These are phyloP conservation scores for Nemophila menziesii DNA, from an alignment of 257 asterid genomes.

Conservation along the genomic window DNA sequence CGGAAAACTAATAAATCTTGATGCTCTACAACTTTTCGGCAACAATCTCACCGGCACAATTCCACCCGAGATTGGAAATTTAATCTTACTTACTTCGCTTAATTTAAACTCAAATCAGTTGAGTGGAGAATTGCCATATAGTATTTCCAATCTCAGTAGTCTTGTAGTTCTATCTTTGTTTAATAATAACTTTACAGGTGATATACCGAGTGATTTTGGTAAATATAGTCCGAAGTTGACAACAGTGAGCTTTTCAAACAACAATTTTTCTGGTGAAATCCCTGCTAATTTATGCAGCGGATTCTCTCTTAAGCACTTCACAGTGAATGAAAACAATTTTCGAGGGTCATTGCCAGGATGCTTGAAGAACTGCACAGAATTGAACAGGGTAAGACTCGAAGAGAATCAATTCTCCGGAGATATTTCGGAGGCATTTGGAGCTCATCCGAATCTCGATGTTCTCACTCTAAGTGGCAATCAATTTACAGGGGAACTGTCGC, in stretches of 20 bases:
- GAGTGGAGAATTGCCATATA: constrained; percentile 49
- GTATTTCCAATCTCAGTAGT: constrained; percentile 33
- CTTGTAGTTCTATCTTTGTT: constrained; percentile 27
- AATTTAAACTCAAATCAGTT: constrained; percentile 39
- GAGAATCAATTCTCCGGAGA: constrained; percentile 1
- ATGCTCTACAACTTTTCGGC: constrained; percentile 26
- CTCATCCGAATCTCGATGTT: neutral
- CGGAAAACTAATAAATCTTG: constrained; percentile 38
- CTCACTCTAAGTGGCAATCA: neutral
- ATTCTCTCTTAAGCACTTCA: neutral
- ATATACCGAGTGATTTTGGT: constrained; percentile 12
- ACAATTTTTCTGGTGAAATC: neutral
- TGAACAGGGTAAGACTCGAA: constrained; percentile 2
- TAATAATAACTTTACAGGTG: constrained; percentile 1
- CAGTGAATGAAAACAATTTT: constrained; percentile 3
- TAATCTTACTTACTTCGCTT: constrained; percentile 21
- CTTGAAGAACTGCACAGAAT: neutral
- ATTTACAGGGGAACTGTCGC: constrained; percentile 4
- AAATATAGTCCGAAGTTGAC: neutral
- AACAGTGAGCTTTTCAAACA: constrained; percentile 3
- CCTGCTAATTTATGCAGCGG: constrained; percentile 9
- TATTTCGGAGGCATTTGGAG: constrained; percentile 2
- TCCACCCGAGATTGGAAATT: constrained; percentile 47
- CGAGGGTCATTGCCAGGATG: constrained; percentile 7
- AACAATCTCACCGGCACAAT: constrained; percentile 53